Base-by-base conservation (phyloP, 177 flowering plant genomes). In the Tripterygium wilfordii region DNA sequence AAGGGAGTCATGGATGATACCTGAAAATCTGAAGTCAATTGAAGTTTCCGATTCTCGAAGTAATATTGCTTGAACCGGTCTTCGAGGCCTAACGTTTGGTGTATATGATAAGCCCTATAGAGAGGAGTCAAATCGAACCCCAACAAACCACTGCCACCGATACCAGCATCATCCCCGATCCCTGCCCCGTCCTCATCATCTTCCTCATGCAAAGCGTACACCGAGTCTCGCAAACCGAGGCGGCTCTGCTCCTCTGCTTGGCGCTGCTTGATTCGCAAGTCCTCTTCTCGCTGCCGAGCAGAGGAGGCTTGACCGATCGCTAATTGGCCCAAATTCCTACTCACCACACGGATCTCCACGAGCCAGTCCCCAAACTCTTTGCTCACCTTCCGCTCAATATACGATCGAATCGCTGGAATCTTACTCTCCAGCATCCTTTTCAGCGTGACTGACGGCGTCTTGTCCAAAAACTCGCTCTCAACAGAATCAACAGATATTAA, bases 1-100 rank as follows among this genome's bases (percentile, higher is more conserved):
- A 94, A 94, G 0, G 99, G 96, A 8, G 92, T 90, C 97, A 94
- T 94, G 0, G 97, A 85, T 2, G 99, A 94, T 40, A 94, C 95
- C 91, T 94, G 97, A 58, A 87, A 94, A 57, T 94, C 99, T 1
- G 97, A 90, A 5, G 96, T 90, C 65, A 94, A 60, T 35, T 94
- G 99, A 39, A 90, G 77, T 74, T 77, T 85, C 57, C 97, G 47
- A 15, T 87, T 94, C 83, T 90, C 96, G 29, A 85, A 85, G 58
- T 94, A 94, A 53, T 94, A 83, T 83, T 85, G 71, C 75, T 75
- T 79, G 55, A 94, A 94, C 52, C 92, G 66, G 56, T 78, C 88
- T 45, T 80, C 85, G 14, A 88, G 71, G 51, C 96, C 97, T 42
- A 94, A 66, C 0, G 92, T 80, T 45, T 87, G 88, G 54, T 94